These are phyloP conservation scores for Escallonia rubra DNA, from an alignment of 129 eudicot species.

Conservation along the genomic window DNA sequence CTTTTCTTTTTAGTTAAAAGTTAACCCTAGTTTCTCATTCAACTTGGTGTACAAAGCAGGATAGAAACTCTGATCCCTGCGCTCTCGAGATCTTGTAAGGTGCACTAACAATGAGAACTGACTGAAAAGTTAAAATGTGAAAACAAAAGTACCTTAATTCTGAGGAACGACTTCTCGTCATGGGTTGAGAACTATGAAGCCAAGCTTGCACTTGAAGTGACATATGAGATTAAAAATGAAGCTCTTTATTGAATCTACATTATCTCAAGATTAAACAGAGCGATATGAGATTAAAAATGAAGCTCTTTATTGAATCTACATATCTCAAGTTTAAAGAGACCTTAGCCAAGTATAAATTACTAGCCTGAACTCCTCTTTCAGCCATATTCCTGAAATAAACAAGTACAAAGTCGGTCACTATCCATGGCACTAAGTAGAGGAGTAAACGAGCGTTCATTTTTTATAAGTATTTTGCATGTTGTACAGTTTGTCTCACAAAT, in stretches of 20 bases:
- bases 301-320: too few relatives aligned
- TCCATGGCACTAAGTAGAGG: background rate
- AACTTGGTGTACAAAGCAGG: too few relatives aligned
- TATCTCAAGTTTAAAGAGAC: slow-evolving; percentile 25
- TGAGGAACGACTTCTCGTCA: slow-evolving; percentile 92
- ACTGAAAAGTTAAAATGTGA: background rate
- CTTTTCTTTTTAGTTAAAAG: too few relatives aligned
- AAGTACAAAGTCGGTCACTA: background rate
- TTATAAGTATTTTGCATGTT: too few relatives aligned
- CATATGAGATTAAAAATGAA: slow-evolving; percentile 9
- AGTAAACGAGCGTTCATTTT: too few relatives aligned
- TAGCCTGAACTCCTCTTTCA: slow-evolving; percentile 61
- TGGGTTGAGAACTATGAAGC: slow-evolving; percentile 91
- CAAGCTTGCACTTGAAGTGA: slow-evolving; percentile 56
- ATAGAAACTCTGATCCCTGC: too few relatives aligned
- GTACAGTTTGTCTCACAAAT: too few relatives aligned
- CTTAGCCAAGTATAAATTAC: slow-evolving; percentile 78
- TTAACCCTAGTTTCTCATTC: too few relatives aligned
- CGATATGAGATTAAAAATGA: too few relatives aligned
- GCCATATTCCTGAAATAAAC: slow-evolving; percentile 34
- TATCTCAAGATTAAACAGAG: too few relatives aligned
- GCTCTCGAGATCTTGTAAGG: too few relatives aligned
- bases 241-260: background rate
- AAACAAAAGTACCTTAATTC: slow-evolving; percentile 57
- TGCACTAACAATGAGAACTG: too few relatives aligned